Base-by-base conservation (phyloP, 768 basidiomycete species). In the Mycena vulgaris region DNA sequence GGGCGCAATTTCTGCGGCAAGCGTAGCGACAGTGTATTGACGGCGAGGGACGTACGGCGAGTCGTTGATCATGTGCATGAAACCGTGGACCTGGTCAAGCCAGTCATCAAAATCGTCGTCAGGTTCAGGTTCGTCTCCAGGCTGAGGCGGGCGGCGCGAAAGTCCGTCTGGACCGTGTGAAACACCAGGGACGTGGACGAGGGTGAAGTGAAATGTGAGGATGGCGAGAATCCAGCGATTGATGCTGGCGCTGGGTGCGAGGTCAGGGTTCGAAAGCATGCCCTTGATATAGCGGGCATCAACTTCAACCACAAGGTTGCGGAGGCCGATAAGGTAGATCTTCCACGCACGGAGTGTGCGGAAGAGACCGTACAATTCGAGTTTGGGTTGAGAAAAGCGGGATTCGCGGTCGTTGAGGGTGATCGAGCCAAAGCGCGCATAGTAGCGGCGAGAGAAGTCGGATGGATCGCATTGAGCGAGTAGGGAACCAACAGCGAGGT, bases 201-300 rank as follows among this genome's bases (percentile, higher is more conserved):
- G 55, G 0, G 52, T 70, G 59, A 84, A 83, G 27, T 79, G 75
- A 68, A 81, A 83, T 16, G 78, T 62, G 1, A 75, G 39, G 3
- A 84, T 80, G 3, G 75, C 58, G 2, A 75, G 75, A 28, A 83
- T 80, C 83, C 83, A 85, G 5, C 79, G 52, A 61, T 83, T 84
- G 1, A 84, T 79, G 1, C 77, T 74, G 0, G 78, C 76, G 52
- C 77, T 82, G 0, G 81, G 83, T 45, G 75, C 64, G 23, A 81
- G 68, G 25, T 81, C 80, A 0, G 78, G 83, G 57, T 83, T 78
- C 0, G 75, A 66, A 25, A 81, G 57, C 79, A 82, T 83, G 0
- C 79, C 80, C 31, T 75, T 75, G 16, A 83, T 64, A 40, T 82
- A 86, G n/a, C 71, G 68, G 0, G 79, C 80, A 64, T 83, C 81